Percentiles rank a stretch among this genome's conserved stretches.
Conservation (phyloP, 2,329 filamentous ascomycete genomes). For the Sarocladiaceae sp. region DNA sequence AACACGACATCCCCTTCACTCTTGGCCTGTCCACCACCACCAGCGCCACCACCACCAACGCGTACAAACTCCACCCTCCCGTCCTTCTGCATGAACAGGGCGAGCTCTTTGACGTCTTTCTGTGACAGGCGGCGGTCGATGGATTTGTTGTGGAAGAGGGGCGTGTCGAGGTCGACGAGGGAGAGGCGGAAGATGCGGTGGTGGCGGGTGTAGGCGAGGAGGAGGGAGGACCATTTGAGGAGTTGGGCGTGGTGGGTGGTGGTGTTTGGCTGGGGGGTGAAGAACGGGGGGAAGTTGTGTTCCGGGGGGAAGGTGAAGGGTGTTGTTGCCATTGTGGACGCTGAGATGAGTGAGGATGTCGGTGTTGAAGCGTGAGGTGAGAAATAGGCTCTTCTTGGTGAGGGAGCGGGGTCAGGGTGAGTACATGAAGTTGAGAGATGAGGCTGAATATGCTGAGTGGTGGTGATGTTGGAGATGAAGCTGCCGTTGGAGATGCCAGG, state of each 20-base stretch:
- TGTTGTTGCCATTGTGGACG: slow-evolving; percentile 5
- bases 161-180: slow-evolving; percentile 48
- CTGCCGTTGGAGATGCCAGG: too few species aligned
- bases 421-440: too few species aligned
- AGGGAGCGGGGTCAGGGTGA: too few species aligned
- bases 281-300: slow-evolving; percentile 79
- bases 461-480: too few species aligned
- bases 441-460: too few species aligned
- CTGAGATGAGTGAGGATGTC: not conserved
- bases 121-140: slow-evolving; percentile 45
- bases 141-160: slow-evolving; percentile 51
- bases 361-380: not conserved
- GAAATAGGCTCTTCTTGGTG: too few species aligned
- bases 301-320: slow-evolving; percentile 54
- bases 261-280: slow-evolving; percentile 71
- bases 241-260: slow-evolving; percentile 70
- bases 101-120: slow-evolving; percentile 49
- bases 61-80: slow-evolving; percentile 61
- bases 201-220: slow-evolving; percentile 77
- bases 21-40: slow-evolving; percentile 22
- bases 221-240: slow-evolving; percentile 76
- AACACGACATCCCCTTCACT: slow-evolving; percentile 51
- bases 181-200: slow-evolving; percentile 71
- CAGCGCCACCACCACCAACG: slow-evolving; percentile 18
- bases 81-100: slow-evolving; percentile 53